These are phyloP conservation scores for Alternaria metachromatica DNA, from an alignment of 2,329 filamentous ascomycete genomes.

Conservation along the genomic window DNA sequence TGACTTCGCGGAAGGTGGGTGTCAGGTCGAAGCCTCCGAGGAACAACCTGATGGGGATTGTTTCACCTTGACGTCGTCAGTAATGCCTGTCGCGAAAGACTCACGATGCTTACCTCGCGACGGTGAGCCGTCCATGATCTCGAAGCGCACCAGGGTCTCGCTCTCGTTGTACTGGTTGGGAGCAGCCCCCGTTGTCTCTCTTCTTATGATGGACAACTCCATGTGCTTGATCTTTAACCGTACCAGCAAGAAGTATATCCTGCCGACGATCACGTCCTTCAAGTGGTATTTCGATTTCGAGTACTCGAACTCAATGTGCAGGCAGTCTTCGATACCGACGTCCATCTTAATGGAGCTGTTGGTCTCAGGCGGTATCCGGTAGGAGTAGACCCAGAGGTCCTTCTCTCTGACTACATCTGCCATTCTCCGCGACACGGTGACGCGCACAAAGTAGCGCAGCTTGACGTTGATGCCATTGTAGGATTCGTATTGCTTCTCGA, in stretches of 20 bases:
- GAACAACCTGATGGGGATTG: slow-evolving; percentile 96
- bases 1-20: slow-evolving; percentile 97
- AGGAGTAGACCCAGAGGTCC: slow-evolving; percentile 99
- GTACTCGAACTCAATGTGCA: slow-evolving; percentile 99
- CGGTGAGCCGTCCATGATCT: slow-evolving; percentile 99
- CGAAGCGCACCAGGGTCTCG: slow-evolving; percentile 95
- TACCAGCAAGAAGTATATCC: slow-evolving; percentile 97
- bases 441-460: slow-evolving; percentile 96
- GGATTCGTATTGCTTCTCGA: slow-evolving; percentile 99
- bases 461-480: slow-evolving; percentile 99
- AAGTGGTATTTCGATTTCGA: slow-evolving; percentile 99
- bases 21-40: slow-evolving; percentile 97
- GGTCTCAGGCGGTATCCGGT: slow-evolving; percentile 96
- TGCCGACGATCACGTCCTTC: slow-evolving; percentile 97
- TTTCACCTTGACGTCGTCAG: slow-evolving; percentile 66
- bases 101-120: slow-evolving; percentile 72
- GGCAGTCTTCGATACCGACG: slow-evolving; percentile 97
- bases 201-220: slow-evolving; percentile 96
- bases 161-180: slow-evolving; percentile 99
- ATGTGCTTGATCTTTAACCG: slow-evolving; percentile 99
- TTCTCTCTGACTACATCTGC: slow-evolving; percentile 98
- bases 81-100: background rate
- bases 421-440: slow-evolving; percentile 96
- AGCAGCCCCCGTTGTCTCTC: slow-evolving; percentile 94
- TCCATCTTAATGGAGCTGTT: slow-evolving; percentile 99